A percentile compares a stretch with the other conserved stretches of the same genome.
Conservation (phyloP, 192 early-diverging fungal species). For the Dimargaris xerosporica region DNA sequence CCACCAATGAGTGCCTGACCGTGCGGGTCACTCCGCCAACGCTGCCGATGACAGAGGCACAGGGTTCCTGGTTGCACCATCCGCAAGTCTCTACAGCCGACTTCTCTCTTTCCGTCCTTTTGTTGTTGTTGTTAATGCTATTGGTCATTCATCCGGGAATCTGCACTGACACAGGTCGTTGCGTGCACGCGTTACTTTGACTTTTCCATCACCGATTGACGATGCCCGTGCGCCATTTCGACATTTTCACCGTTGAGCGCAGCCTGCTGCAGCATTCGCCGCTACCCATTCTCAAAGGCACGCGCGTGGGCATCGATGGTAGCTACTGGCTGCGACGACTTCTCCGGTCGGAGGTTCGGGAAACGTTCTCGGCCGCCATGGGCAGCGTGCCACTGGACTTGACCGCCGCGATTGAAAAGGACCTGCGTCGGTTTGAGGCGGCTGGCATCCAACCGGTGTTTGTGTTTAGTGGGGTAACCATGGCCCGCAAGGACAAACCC, state of each 20-base stretch:
- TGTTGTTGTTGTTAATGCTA: too few species aligned
- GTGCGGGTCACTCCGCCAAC: too few species aligned
- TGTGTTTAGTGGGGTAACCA: slow-evolving; percentile 56
- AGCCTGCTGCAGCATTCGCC: slow-evolving; percentile 38
- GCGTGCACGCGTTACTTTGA: too few species aligned
- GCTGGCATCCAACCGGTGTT: slow-evolving; percentile 57
- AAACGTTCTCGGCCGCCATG: slow-evolving; percentile 40
- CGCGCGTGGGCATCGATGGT: slow-evolving; percentile 64
- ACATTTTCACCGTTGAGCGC: slow-evolving; percentile 24
- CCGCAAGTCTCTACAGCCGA: too few species aligned
- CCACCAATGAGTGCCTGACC: too few species aligned
- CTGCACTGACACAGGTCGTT: too few species aligned
- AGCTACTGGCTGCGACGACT: slow-evolving; percentile 63
- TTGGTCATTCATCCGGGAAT: too few species aligned
- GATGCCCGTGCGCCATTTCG: too few species aligned
- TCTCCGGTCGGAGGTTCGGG: slow-evolving; percentile 29
- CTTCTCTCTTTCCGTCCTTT: too few species aligned
- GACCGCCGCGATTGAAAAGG: slow-evolving; percentile 41
- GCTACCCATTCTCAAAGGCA: slow-evolving; percentile 39
- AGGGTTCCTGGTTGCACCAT: too few species aligned
- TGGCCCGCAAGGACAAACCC: slow-evolving; percentile 55
- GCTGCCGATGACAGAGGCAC: too few species aligned
- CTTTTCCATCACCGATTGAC: too few species aligned
- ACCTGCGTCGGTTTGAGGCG: slow-evolving; percentile 47
- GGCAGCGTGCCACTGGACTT: slow-evolving; percentile 48